Evolutionary conservation across 768 basidiomycete genomes (phyloP), one percentile per base, ranked within the genome.

Genomic region (Phanerodontia chrysosporium): DNA sequence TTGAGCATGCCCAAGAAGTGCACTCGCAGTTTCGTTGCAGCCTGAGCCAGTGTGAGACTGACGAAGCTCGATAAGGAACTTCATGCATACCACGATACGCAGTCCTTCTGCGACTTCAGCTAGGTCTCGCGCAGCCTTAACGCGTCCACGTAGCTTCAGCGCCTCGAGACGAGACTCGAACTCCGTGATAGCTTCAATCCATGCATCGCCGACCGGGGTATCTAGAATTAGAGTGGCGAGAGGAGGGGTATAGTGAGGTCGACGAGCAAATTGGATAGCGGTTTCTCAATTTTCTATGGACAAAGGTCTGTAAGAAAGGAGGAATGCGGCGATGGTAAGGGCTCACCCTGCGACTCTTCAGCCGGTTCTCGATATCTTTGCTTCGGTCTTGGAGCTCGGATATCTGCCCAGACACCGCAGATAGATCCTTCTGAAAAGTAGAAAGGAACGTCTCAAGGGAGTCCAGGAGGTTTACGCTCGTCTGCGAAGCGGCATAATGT

Each of bases 371-470:
- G 18, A 98, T 97, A 44, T 90, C 90, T 64, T 90, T 89, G 69
- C 93, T 95, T 32, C 92, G 81, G 63, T 85, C 83, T 68, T 98
- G 97, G 24, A 99, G 79, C 62, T 98, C 93, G 1, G 92, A 90
- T 70, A 99, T 96, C 70, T 99, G 95, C 2, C 94, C 92, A 2
- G 97, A 98, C 10, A 98, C 97, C 1, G 89, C 87, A 5, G 93
- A 90, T 22, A 99, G 79, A 72, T 99, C 96, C 65, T 81, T 89
- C 73, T 98, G 96, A 68, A 99, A 99, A 0, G 92, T 97, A 2
- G 93, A 94, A 12, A 99, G 80, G 72, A 98, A 98, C 1, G 85
- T 80, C 64, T 97, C 89, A 2, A 99, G 80, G 1, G 92, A 92
- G 67, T 93, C 87, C 55, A 99, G 79, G 21, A 98, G 81, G 59